These are phyloP conservation scores for Penicillium crustosum DNA, from an alignment of 2,329 filamentous ascomycete species.

Conservation along the genomic window DNA sequence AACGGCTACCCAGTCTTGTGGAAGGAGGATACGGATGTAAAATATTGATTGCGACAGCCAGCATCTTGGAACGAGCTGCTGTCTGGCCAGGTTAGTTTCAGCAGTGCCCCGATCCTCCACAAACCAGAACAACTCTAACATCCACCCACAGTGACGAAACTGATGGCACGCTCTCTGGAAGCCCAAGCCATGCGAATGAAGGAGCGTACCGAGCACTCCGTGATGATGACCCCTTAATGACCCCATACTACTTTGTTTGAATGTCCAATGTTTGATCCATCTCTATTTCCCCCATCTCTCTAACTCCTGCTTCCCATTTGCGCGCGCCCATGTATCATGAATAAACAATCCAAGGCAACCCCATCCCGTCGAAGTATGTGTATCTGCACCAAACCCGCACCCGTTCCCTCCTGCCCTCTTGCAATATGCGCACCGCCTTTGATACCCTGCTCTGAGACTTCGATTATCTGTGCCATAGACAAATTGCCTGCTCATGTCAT, in stretches of 20 bases:
- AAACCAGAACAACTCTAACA: conserved; percentile 14
- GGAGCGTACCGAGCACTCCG: conserved; percentile 52
- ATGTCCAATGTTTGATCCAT: conserved; percentile 1
- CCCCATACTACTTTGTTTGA: conserved; percentile 5
- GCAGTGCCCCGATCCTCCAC: neutral
- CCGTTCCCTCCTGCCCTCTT: neutral
- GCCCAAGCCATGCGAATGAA: conserved; percentile 64
- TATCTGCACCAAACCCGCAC: neutral
- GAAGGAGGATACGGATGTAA: conserved; percentile 79
- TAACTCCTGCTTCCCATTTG: conserved; percentile 3
- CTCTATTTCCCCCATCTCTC: neutral
- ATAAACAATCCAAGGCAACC: conserved; percentile 10
- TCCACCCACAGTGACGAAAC: conserved; percentile 58
- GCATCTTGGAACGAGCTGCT: conserved; percentile 82
- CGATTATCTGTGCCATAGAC: conserved; percentile 24
- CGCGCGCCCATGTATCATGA: conserved; percentile 16
- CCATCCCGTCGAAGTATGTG: neutral
- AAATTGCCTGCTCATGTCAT: conserved; percentile 19
- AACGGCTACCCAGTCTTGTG: conserved; percentile 58
- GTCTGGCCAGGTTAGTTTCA: conserved; percentile 79
- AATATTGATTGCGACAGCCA: conserved; percentile 78
- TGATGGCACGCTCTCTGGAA: conserved; percentile 66
- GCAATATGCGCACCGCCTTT: conserved; percentile 3
- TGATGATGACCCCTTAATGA: conserved; percentile 32
- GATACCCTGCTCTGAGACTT: conserved; percentile 11